Conservation (phyloP, 2,329 filamentous ascomycete genomes). For the Furcasterigmium sp. region DNA sequence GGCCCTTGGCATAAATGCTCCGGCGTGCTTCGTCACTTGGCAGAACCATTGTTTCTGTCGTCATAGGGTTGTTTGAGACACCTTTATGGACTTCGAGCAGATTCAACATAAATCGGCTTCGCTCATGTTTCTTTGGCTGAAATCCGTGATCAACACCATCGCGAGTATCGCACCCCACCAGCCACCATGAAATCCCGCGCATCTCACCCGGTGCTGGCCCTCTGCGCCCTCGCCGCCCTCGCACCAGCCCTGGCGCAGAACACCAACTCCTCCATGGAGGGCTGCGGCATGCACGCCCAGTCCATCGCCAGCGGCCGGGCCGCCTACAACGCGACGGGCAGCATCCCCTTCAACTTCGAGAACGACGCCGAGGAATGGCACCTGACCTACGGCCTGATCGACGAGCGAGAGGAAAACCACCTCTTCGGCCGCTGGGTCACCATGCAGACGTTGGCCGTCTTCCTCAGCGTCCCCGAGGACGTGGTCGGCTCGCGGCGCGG, state of each 20-base stretch:
- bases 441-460: background rate
- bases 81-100: too few species aligned
- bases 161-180: too few species aligned
- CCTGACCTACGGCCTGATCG: background rate
- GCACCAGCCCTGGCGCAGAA: background rate
- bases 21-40: too few species aligned
- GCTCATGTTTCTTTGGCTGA: too few species aligned
- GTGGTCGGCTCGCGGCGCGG: background rate
- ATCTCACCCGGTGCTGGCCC: too few species aligned
- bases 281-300: background rate
- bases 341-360: background rate
- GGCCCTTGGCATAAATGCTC: too few species aligned
- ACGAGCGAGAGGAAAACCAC: background rate
- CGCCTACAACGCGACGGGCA: background rate
- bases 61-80: too few species aligned
- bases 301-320: background rate
- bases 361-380: background rate
- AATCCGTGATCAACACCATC: too few species aligned
- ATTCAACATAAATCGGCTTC: too few species aligned
- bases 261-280: background rate
- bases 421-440: background rate
- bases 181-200: too few species aligned
- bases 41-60: too few species aligned
- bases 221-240: too few species aligned
- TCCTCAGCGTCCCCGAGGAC: background rate